These are phyloP conservation scores for Calendula officinalis DNA, from an alignment of 129 eudicot species.

Conservation along the genomic window DNA sequence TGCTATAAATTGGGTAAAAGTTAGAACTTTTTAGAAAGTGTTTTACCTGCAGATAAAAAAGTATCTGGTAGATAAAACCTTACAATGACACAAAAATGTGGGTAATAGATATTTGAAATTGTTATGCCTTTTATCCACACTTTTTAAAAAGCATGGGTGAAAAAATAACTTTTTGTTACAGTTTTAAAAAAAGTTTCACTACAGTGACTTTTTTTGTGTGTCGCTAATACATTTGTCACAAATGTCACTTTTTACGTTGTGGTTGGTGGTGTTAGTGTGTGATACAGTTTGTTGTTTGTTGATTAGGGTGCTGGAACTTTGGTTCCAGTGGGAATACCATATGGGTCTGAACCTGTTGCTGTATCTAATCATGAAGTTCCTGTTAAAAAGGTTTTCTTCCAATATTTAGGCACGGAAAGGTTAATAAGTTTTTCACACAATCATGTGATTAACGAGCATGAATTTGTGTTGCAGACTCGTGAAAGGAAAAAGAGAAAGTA, in stretches of 20 bases:
- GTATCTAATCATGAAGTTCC: slow-evolving; percentile 19
- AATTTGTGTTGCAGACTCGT: slow-evolving; percentile 32
- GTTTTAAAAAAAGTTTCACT: no score
- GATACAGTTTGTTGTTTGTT: neutral
- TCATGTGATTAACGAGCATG: slow-evolving; percentile 10
- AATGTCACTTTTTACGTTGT: neutral
- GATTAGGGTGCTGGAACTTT: slow-evolving; percentile 28
- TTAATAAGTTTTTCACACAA: slow-evolving; percentile 1
- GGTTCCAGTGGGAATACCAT: slow-evolving; percentile 22
- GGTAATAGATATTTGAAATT: no score
- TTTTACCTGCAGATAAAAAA: no score
- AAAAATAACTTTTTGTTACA: no score
- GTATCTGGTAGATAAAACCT: no score
- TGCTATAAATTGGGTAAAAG: no score
- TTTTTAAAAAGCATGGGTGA: no score
- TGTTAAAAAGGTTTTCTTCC: slow-evolving; percentile 23
- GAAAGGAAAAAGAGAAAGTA: slow-evolving; percentile 32
- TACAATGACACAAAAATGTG: neutral
- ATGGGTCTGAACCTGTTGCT: slow-evolving; percentile 16
- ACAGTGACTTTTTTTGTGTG: no score
- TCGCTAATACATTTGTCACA: no score
- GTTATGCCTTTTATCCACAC: no score
- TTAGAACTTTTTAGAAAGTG: no score
- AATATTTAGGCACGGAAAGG: neutral
- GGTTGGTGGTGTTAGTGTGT: neutral